Percentiles rank a stretch among this genome's conserved stretches.
Conservation (phyloP, 257 asterid genomes). For the Solanum etuberosum region DNA sequence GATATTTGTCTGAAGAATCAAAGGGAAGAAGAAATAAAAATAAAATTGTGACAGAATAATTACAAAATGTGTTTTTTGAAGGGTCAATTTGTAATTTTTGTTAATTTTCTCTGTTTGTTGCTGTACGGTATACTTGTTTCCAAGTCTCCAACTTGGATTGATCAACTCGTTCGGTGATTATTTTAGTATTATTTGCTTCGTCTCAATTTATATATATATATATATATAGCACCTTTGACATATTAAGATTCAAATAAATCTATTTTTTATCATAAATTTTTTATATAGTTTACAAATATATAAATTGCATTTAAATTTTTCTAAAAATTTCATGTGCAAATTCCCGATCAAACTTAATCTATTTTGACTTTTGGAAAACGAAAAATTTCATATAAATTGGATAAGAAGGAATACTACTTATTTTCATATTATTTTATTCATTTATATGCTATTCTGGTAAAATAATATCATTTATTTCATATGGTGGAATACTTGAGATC, state of each 20-base stretch:
- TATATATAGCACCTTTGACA: no score
- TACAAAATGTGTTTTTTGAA: neutral
- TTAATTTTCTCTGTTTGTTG: neutral
- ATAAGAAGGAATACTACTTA: no score
- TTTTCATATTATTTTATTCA: neutral
- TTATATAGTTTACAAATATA: no score
- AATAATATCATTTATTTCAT: neutral
- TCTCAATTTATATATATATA: no score
- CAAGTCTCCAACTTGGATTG: neutral
- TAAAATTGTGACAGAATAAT: neutral
- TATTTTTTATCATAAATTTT: no score
- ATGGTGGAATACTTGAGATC: neutral
- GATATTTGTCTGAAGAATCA: conserved; percentile 3
- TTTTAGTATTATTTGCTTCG: neutral
- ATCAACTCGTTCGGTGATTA: neutral
- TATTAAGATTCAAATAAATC: no score
- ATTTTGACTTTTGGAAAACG: no score
- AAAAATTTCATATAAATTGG: neutral
- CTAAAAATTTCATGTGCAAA: no score
- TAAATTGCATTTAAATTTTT: no score
- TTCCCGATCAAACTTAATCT: no score
- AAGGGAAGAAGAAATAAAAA: neutral
- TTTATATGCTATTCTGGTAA: neutral
- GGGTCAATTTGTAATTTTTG: neutral
- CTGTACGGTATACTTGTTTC: neutral